phyloP scores from a whole-genome alignment of 139 green algal genomes.

The Asterochloris sp. region DNA sequence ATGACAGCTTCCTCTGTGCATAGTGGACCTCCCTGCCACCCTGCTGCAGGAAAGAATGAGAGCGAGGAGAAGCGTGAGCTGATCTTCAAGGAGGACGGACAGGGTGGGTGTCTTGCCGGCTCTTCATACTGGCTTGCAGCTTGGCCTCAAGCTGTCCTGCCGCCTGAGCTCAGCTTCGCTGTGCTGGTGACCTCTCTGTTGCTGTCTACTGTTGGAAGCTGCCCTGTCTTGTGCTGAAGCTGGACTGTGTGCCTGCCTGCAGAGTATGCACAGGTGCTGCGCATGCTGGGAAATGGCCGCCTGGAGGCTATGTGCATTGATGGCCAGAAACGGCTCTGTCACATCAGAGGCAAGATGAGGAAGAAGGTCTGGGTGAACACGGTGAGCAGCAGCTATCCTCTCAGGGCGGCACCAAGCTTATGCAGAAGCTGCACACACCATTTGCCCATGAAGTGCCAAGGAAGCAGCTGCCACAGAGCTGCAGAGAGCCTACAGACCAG shows the following conservation, averaged over 20 bases:
- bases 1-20: background rate
- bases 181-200: background rate
- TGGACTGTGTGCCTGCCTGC: background rate
- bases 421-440: background rate
- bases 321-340: slow-evolving; percentile 94
- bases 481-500: too few relatives aligned
- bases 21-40: background rate
- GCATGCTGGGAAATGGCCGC: slow-evolving; percentile 98
- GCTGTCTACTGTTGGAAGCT: background rate
- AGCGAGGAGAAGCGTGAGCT: slow-evolving; percentile 97
- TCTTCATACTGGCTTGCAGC: background rate
- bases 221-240: background rate
- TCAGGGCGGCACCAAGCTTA: background rate
- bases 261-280: slow-evolving; percentile 93
- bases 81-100: slow-evolving; percentile 99
- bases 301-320: slow-evolving; percentile 99
- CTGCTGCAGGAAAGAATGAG: slow-evolving; percentile 79
- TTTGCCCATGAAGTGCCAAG: background rate
- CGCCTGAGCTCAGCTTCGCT: background rate
- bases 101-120: slow-evolving; percentile 44
- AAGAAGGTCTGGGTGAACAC: slow-evolving; percentile 97
- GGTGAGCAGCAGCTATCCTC: slow-evolving; percentile 5
- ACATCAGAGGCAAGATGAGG: slow-evolving; percentile 99
- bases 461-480: too few relatives aligned
- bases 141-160: background rate